Evolutionary conservation across 495 filamentous ascomycete genomes (phyloP).

Genomic region (Collariella sp.): DNA sequence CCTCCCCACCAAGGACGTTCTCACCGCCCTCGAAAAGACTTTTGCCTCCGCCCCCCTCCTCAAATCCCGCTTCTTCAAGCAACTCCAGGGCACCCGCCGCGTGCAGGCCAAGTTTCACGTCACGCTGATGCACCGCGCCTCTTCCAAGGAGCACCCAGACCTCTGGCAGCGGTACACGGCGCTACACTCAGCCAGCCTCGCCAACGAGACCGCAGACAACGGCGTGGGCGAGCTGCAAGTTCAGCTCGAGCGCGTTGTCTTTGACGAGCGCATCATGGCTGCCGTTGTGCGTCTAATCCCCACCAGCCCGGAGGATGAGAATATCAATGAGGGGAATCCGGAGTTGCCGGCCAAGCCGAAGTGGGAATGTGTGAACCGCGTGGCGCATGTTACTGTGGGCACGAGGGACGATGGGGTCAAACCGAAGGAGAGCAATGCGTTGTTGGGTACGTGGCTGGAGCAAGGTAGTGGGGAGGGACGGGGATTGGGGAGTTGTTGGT

Average conservation of each 20-base stretch:
- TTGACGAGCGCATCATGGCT: conserved; percentile 76
- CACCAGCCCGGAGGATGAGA: conserved; percentile 7
- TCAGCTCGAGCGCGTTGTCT: conserved; percentile 56
- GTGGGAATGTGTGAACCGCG: conserved; percentile 64
- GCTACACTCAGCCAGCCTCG: conserved; percentile 32
- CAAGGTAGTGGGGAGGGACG: conserved; percentile 37
- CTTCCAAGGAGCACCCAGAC: conserved; percentile 46
- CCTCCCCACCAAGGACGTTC: conserved; percentile 50
- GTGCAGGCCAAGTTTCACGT: conserved; percentile 86
- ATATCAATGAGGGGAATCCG: conserved; percentile 26
- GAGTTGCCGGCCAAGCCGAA: conserved; percentile 12
- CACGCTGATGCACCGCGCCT: conserved; percentile 77
- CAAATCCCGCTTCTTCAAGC: conserved; percentile 58
- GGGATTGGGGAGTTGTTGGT: conserved; percentile 43
- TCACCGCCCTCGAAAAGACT: conserved; percentile 52
- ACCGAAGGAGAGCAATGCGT: conserved; percentile 85
- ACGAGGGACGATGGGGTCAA: conserved; percentile 65
- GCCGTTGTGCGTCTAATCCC: conserved; percentile 63
- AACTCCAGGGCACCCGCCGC: conserved; percentile 62
- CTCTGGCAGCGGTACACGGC: conserved; percentile 61
- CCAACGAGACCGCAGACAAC: conserved; percentile 33
- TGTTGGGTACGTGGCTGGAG: conserved; percentile 61
- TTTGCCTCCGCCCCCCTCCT: conserved; percentile 48
- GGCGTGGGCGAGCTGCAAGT: conserved; percentile 45
- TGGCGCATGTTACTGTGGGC: conserved; percentile 86